Evolutionary conservation across 1,139 yeast genomes (phyloP).

Genomic region (Zygotorulaspora mrakii): DNA sequence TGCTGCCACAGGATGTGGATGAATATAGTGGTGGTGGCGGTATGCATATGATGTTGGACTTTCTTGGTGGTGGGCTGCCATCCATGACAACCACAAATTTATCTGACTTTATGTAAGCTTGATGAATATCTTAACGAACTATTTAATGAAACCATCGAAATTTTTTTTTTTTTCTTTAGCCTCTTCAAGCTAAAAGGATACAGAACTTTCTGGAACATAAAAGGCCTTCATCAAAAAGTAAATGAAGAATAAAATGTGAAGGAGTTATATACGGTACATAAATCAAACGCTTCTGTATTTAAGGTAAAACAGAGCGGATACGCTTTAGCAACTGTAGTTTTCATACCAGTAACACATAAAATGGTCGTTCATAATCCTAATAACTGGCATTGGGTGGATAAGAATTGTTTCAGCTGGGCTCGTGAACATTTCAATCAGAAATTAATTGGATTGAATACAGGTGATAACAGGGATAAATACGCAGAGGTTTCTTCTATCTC

Average conservation of each 20-base stretch:
- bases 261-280: not conserved
- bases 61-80: conserved; percentile 74
- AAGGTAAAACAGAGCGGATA: not conserved
- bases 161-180: conserved; percentile 5
- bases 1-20: conserved; percentile 78
- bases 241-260: too few species aligned
- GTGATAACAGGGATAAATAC: conserved; percentile 36
- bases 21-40: conserved; percentile 86
- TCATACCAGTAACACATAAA: conserved; percentile 8
- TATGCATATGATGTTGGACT: conserved; percentile 86
- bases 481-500: conserved; percentile 54
- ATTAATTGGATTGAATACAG: conserved; percentile 48
- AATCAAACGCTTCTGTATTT: not conserved
- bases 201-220: conserved; percentile 13
- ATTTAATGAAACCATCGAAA: not conserved
- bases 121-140: conserved; percentile 1
- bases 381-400: conserved; percentile 98
- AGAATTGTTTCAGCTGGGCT: conserved; percentile 92
- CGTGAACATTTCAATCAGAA: conserved; percentile 65
- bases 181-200: conserved; percentile 5
- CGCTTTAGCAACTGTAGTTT: not conserved
- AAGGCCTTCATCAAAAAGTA: not conserved
- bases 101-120: conserved; percentile 32
- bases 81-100: conserved; percentile 47
- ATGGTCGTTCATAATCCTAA: conserved; percentile 76